These are phyloP conservation scores for Phytopythium sindhum DNA, from an alignment of 352 stramenopile species.

Conservation along the genomic window DNA sequence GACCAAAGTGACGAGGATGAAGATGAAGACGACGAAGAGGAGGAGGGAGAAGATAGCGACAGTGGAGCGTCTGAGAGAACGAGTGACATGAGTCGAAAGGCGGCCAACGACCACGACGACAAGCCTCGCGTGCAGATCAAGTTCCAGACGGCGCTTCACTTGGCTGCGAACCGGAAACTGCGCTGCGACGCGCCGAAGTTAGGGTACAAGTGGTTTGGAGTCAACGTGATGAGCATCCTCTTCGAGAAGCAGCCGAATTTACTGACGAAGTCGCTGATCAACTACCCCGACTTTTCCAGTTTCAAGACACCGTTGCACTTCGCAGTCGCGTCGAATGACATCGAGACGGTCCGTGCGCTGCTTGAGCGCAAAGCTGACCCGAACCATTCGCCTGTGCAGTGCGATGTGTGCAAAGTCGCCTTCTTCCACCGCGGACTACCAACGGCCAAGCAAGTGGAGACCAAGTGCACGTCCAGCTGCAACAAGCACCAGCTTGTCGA, in stretches of 20 bases:
- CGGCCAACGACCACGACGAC: not conserved
- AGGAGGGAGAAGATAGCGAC: slow-evolving; percentile 1
- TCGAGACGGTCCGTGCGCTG: slow-evolving; percentile 32
- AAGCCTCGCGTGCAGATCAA: slow-evolving; percentile 29
- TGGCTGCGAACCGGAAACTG: slow-evolving; percentile 43
- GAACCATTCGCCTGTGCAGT: slow-evolving; percentile 53
- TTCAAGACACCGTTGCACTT: slow-evolving; percentile 61
- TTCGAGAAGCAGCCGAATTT: slow-evolving; percentile 31
- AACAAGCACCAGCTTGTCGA: slow-evolving; percentile 34
- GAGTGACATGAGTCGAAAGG: slow-evolving; percentile 8
- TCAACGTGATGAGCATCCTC: slow-evolving; percentile 49
- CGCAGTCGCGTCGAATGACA: slow-evolving; percentile 44
- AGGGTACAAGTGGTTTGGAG: slow-evolving; percentile 44
- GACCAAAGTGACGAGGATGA: slow-evolving; percentile 13
- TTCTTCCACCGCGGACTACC: slow-evolving; percentile 10
- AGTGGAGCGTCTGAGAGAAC: not conserved
- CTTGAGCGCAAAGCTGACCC: slow-evolving; percentile 34
- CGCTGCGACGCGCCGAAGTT: slow-evolving; percentile 22
- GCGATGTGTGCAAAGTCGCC: slow-evolving; percentile 30
- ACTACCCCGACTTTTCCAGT: slow-evolving; percentile 39
- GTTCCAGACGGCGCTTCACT: slow-evolving; percentile 48
- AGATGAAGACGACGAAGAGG: not conserved
- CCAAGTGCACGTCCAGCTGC: slow-evolving; percentile 30
- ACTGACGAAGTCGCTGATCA: slow-evolving; percentile 36
- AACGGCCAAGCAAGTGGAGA: slow-evolving; percentile 4